These are phyloP conservation scores for Priceomyces melissophilus DNA, from an alignment of 805 yeast species.

Conservation along the genomic window DNA sequence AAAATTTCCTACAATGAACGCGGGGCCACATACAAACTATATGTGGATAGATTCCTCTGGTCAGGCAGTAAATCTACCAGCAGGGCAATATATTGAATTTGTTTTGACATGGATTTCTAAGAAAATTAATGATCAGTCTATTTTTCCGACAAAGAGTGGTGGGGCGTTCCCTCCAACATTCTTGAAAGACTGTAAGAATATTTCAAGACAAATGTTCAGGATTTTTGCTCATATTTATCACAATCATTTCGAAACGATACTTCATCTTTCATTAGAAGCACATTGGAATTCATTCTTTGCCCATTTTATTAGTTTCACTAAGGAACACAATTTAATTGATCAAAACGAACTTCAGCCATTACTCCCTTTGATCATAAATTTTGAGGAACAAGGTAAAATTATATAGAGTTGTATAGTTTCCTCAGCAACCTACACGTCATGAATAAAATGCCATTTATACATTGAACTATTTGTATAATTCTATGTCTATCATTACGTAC, in stretches of 20 bases:
- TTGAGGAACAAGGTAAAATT: constrained; percentile 86
- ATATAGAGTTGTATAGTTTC: constrained; percentile 19
- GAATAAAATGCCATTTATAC: neutral
- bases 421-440: too few relatives aligned
- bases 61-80: constrained; percentile 83
- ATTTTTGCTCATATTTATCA: constrained; percentile 94
- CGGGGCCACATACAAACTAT: constrained; percentile 89
- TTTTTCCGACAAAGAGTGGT: constrained; percentile 90
- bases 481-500: neutral
- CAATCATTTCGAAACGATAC: constrained; percentile 88
- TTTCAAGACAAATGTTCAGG: constrained; percentile 88
- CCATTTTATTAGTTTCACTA: constrained; percentile 83
- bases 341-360: constrained; percentile 77
- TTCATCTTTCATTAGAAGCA: constrained; percentile 91
- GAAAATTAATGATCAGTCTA: constrained; percentile 82
- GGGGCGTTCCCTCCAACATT: constrained; percentile 87
- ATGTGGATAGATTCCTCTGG: constrained; percentile 80
- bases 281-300: constrained; percentile 98
- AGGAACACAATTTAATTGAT: constrained; percentile 81
- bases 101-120: constrained; percentile 87
- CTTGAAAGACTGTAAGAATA: constrained; percentile 76
- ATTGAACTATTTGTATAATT: neutral
- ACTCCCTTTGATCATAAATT: constrained; percentile 66
- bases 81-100: constrained; percentile 87
- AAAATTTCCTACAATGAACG: constrained; percentile 89